Conservation (phyloP, 108 stramenopile species). For the Cylindrotheca closterium region DNA sequence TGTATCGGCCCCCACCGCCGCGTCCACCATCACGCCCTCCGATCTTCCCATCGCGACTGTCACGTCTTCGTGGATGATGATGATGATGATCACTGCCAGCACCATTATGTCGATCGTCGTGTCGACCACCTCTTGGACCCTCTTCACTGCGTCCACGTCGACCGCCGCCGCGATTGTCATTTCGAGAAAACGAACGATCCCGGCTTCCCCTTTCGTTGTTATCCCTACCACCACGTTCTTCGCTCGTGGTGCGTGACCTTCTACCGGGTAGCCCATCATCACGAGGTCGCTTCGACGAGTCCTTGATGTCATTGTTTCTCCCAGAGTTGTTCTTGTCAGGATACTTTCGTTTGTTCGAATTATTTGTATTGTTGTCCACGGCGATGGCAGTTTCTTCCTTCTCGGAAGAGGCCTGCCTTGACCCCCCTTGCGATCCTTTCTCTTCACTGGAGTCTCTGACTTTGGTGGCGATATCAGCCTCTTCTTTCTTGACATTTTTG, state of each 20-base stretch:
- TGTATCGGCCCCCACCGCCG: slow-evolving; percentile 6
- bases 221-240: background rate
- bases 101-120: slow-evolving; percentile 3
- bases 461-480: slow-evolving; percentile 2
- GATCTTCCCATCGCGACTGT: background rate
- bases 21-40: slow-evolving; percentile 4
- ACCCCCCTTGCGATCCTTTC: background rate
- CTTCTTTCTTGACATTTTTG: slow-evolving; percentile 1
- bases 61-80: slow-evolving; percentile 14
- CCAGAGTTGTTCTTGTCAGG: slow-evolving; percentile 6
- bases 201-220: background rate
- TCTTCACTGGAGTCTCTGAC: no score
- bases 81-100: background rate
- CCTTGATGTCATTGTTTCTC: no score
- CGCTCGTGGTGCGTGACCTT: background rate
- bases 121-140: slow-evolving; percentile 9
- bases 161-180: slow-evolving; percentile 4
- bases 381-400: no score
- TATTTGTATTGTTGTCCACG: no score
- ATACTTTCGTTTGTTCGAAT: slow-evolving; percentile 1
- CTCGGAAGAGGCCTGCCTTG: no score
- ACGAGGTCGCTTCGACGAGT: background rate
- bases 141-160: background rate
- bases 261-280: slow-evolving; percentile 6
- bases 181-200: slow-evolving; percentile 1